phyloP scores from a whole-genome alignment of 2,329 filamentous ascomycete species.

The Colletotrichum salicis region DNA sequence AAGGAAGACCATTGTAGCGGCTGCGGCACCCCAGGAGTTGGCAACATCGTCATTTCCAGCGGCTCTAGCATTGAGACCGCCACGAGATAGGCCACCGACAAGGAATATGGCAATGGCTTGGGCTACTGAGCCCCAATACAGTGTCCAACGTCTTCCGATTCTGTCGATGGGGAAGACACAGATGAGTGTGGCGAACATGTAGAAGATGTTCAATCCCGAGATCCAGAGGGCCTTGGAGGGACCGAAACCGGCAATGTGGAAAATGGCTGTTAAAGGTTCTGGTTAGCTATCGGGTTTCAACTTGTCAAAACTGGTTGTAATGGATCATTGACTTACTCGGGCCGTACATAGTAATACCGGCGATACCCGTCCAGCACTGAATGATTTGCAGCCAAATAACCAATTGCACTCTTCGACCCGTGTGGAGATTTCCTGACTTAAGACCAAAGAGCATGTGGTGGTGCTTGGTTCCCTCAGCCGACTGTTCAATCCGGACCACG shows the following conservation, averaged over 20 bases:
- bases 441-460: neutral
- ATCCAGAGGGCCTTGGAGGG: neutral
- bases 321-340: neutral
- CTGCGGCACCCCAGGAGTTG: no score
- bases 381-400: neutral
- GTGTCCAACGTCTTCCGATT: no score
- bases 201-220: neutral
- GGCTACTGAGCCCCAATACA: no score
- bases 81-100: no score
- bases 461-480: neutral
- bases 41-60: no score
- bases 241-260: neutral
- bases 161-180: no score
- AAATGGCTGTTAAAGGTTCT: neutral
- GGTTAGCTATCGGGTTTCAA: neutral
- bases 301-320: neutral
- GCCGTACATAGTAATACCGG: neutral
- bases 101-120: no score
- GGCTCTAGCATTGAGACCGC: no score
- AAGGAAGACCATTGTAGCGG: no score
- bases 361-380: neutral
- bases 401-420: neutral
- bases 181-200: neutral
- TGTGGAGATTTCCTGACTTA: neutral
- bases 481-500: neutral